Evolutionary conservation across 1,139 yeast species (phyloP).

Genomic region (Suhomyces yuchorum): DNA sequence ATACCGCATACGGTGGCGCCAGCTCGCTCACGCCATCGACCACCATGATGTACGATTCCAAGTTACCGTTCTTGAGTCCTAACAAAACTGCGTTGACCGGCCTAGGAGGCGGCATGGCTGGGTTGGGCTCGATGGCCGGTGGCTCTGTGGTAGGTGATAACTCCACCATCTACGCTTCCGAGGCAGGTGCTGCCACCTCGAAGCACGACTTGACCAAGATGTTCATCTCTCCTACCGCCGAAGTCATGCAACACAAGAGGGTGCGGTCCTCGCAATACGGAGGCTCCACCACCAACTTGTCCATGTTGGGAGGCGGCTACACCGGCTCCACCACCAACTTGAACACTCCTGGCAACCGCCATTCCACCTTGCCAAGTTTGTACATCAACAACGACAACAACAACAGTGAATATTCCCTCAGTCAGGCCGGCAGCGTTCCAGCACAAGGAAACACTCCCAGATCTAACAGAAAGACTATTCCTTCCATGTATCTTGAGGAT

Average conservation of each 20-base stretch:
- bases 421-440: slow-evolving; percentile 7
- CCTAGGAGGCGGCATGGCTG: slow-evolving; percentile 14
- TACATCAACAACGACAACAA: slow-evolving; percentile 39
- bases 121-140: slow-evolving; percentile 14
- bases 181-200: slow-evolving; percentile 35
- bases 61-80: slow-evolving; percentile 40
- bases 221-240: slow-evolving; percentile 81
- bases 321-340: slow-evolving; percentile 29
- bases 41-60: slow-evolving; percentile 32
- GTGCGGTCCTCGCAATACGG: slow-evolving; percentile 28
- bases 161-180: slow-evolving; percentile 42
- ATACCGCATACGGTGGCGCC: slow-evolving; percentile 36
- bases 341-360: slow-evolving; percentile 31
- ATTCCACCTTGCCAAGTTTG: slow-evolving; percentile 37
- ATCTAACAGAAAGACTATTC: slow-evolving; percentile 42
- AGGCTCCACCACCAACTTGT: slow-evolving; percentile 28
- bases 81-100: slow-evolving; percentile 24
- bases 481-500: slow-evolving; percentile 60
- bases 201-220: slow-evolving; percentile 51
- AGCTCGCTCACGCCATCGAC: slow-evolving; percentile 22
- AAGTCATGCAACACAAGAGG: slow-evolving; percentile 57
- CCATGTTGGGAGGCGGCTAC: slow-evolving; percentile 24
- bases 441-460: slow-evolving; percentile 10
- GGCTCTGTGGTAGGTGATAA: slow-evolving; percentile 40
- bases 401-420: slow-evolving; percentile 39